Evolutionary conservation across 257 asterid species (phyloP), one percentile per base, ranked within the genome.

Genomic region (Rhazya stricta): DNA sequence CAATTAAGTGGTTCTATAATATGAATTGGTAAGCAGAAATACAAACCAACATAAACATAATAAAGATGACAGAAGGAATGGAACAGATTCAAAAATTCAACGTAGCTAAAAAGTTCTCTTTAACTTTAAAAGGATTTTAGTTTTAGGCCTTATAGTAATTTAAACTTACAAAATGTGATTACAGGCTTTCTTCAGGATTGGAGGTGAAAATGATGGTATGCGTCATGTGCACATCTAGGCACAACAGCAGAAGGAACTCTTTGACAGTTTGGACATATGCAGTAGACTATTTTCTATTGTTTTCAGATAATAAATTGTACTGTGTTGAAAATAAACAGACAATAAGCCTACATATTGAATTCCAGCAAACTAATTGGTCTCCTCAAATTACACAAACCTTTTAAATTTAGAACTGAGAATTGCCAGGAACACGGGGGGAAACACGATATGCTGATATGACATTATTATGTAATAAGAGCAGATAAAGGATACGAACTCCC

Each of bases 401-500:
- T 12, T 32, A 66, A 63, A 37, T 37, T 66, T 66, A 30, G 32
- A 23, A 65, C 8, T 13, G 37, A 65, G 32, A 3, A 37, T 37
- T 10, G 25, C 42, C 41, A 46, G 42, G 41, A 56, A 74, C 18
- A 46, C 12, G 36, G 12, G 12, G 62, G 67, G 45, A n/a, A 62
- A 21, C 2, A n/a, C 54, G 51, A 25, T 66, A 39, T 18, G 66
- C 27, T 45, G 66, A 34, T 34, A 42, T 19, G 25, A 48, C 29
- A 43, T 18, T 27, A 4, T 50, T 18, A 18, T 67, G 30, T 21
- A 43, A 39, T 37, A 29, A 36, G 32, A 18, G 32, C 34, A 58
- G 3, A 23, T 9, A 79, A 83, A 90, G 97, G 95, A 94, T 94
- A 95, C 97, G 99, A 54, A 95, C 99, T 85, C 99, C 99, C 61